A percentile compares a stretch with the other conserved stretches of the same genome.
phyloP scores from a whole-genome alignment of 2,329 filamentous ascomycete genomes.

The Trichoderma hamatum region DNA sequence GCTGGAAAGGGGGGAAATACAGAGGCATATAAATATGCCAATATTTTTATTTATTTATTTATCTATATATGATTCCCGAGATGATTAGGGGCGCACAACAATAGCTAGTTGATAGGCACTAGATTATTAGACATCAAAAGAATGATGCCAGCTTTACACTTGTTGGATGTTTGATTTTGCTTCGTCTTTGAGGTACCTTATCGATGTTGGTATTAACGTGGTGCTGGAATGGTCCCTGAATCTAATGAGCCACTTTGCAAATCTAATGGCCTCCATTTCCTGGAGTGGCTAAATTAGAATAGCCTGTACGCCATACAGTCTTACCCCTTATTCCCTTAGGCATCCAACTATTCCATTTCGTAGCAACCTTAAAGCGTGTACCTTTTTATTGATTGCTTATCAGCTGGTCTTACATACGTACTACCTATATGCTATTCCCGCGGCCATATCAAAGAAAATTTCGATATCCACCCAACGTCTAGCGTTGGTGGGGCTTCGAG shows the following conservation, averaged over 20 bases:
- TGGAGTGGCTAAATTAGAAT: background rate
- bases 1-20: constrained; percentile 1
- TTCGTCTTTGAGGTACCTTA: background rate
- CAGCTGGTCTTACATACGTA: background rate
- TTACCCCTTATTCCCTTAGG: background rate
- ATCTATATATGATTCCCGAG: background rate
- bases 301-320: background rate
- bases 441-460: background rate
- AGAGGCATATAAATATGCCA: background rate
- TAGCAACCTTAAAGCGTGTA: background rate
- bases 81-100: background rate
- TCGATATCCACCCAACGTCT: background rate
- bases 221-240: background rate
- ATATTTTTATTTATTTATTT: background rate
- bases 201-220: background rate
- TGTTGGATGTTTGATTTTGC: background rate
- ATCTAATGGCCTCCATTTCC: background rate
- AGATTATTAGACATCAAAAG: background rate
- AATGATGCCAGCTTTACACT: background rate
- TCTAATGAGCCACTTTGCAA: background rate
- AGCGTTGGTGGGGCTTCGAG: background rate
- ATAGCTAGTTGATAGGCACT: background rate
- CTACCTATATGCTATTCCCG: background rate
- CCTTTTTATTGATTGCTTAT: background rate
- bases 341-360: background rate